Evolutionary conservation across 352 stramenopile genomes (phyloP).

Genomic region (Globisporangium uncinulatum): DNA sequence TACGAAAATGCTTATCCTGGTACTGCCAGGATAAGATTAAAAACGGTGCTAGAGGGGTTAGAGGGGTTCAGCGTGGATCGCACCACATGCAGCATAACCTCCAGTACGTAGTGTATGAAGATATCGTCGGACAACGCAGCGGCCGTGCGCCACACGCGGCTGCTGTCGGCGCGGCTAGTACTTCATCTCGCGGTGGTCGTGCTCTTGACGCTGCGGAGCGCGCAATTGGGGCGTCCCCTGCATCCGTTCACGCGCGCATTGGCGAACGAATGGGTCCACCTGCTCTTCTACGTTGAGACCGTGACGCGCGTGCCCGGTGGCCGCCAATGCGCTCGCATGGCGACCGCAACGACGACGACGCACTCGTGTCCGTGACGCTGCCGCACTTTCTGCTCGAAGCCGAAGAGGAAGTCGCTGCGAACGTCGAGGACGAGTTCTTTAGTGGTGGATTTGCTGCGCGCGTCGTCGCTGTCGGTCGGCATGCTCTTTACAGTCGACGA

Average conservation of each 20-base stretch:
- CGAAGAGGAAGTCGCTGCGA: conserved; percentile 61
- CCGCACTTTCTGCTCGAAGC: conserved; percentile 63
- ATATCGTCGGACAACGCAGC: too few species aligned
- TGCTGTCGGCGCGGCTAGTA: conserved; percentile 24
- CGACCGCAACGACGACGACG: conserved; percentile 3
- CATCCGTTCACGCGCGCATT: conserved; percentile 56
- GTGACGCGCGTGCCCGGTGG: conserved; percentile 10
- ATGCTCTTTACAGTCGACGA: conserved; percentile 72
- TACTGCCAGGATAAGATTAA: too few species aligned
- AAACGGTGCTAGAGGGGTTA: too few species aligned
- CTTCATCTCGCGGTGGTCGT: conserved; percentile 38
- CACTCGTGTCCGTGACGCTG: conserved; percentile 29
- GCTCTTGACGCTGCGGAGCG: conserved; percentile 40
- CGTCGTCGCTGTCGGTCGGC: conserved; percentile 53
- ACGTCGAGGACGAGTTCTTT: conserved; percentile 62
- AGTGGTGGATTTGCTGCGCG: conserved; percentile 36
- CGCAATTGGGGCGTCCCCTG: conserved; percentile 33
- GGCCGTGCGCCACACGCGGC: too few species aligned
- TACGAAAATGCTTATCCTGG: too few species aligned
- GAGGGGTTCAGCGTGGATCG: too few species aligned
- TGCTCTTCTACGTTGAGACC: conserved; percentile 70
- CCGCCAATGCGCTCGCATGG: neutral
- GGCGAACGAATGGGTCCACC: conserved; percentile 60
- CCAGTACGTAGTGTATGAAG: too few species aligned
- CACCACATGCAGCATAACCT: too few species aligned